Base-by-base conservation (phyloP, 345 rosid species). In the Populus davidiana region DNA sequence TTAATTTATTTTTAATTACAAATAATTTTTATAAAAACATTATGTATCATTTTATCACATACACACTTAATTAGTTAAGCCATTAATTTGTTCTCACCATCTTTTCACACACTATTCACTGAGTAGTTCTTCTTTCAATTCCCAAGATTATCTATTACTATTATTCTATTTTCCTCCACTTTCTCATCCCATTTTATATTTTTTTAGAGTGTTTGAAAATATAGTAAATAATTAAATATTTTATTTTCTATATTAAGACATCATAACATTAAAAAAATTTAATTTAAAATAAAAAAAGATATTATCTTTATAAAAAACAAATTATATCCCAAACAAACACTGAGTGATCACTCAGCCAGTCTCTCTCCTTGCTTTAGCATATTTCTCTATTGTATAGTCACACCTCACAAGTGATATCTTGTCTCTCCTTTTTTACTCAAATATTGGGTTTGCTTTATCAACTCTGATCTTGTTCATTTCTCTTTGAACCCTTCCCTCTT, bases 61-160 rank as follows among this genome's bases (percentile, higher is more conserved):
- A 4, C 36, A 8, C 10, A 2, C 2, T 8, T 14, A 67, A 16
- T 36, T 39, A 68, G 6, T 8, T 68, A 17, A 8, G 18, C 29
- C 49, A 63, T 63, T 75, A 43, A 20, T 71, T 41, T 76, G 81
- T 77, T 76, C 67, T 52, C 23, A 39, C 43, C 77, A 52, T 77
- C 80, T 75, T 77, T 74, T 67, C 80, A 75, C 85, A 84, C 86
- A 75, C 73, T 72, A 47, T 84, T 83, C 85, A 74, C 81, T 67
- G 50, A 54, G 50, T 66, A 65, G 65, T 82, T 78, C 82, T 82
- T 82, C 83, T 86, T 84, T 50, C 87, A 87, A 84, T 85, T 88
- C 87, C 90, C 91, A 84, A 89, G 86, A 88, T 80, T 75, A 88
- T 74, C 73, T 71, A 56, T 5, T n/a, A 3, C 12, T 56, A n/a